These are phyloP conservation scores for Suhomyces taliae DNA, from an alignment of 1,139 yeast genomes.

Conservation along the genomic window DNA sequence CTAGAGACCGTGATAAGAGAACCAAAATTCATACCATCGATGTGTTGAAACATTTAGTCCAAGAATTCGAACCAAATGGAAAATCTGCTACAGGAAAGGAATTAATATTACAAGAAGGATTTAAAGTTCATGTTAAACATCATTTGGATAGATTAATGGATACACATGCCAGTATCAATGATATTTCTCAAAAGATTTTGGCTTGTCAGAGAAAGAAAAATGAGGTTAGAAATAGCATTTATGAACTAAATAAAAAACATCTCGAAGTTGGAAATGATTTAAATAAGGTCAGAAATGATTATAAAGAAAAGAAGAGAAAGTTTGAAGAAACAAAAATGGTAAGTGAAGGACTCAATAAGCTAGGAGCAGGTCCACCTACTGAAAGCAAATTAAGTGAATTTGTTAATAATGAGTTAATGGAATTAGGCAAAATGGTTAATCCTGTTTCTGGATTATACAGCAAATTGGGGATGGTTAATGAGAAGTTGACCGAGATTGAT, in stretches of 20 bases:
- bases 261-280: constrained; percentile 39
- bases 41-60: constrained; percentile 35
- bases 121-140: constrained; percentile 30
- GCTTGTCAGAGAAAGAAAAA: constrained; percentile 42
- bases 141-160: constrained; percentile 35
- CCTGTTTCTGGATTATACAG: constrained; percentile 41
- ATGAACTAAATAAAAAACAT: constrained; percentile 39
- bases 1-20: constrained; percentile 26
- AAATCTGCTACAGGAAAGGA: constrained; percentile 18
- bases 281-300: constrained; percentile 36
- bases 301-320: constrained; percentile 24
- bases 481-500: constrained; percentile 28
- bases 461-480: constrained; percentile 36
- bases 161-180: constrained; percentile 43
- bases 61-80: constrained; percentile 25
- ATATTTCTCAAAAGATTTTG: constrained; percentile 36
- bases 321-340: constrained; percentile 24
- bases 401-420: constrained; percentile 14
- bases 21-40: constrained; percentile 36
- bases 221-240: constrained; percentile 39
- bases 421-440: constrained; percentile 27
- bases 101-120: constrained; percentile 20
- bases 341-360: constrained; percentile 6
- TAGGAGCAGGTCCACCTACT: constrained; percentile 7
- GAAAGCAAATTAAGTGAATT: constrained; percentile 9